Conservation (phyloP, 306 rosid species). For the Canavalia gladiata region DNA sequence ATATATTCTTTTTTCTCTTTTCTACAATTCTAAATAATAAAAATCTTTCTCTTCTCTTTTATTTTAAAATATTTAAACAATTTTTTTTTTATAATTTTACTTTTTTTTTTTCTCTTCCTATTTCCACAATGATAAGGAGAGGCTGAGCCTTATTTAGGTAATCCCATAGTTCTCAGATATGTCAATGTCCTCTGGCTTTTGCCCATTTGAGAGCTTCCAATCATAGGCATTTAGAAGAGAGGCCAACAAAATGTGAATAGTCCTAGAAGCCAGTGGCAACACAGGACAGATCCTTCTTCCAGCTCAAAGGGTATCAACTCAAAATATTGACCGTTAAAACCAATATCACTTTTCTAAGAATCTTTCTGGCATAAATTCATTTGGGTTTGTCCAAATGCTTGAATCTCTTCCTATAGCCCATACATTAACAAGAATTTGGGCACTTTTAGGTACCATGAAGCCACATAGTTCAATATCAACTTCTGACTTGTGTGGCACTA, state of each 20-base stretch:
- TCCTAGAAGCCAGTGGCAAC: conserved; percentile 28
- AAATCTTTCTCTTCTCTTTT: too few relatives aligned
- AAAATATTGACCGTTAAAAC: conserved; percentile 45
- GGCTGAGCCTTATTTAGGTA: conserved; percentile 23
- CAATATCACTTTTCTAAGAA: conserved; percentile 37
- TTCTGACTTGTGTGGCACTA: conserved; percentile 41
- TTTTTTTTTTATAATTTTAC: too few relatives aligned
- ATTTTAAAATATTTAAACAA: too few relatives aligned
- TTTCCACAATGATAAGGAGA: not conserved
- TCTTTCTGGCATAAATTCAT: conserved; percentile 46
- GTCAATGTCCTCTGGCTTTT: conserved; percentile 19
- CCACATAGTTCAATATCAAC: conserved; percentile 23
- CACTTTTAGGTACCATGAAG: conserved; percentile 29
- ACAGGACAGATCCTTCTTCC: conserved; percentile 43
- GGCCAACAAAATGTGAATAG: not conserved
- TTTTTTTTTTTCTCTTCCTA: too few relatives aligned
- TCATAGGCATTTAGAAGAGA: conserved; percentile 36
- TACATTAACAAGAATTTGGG: conserved; percentile 34
- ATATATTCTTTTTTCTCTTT: too few relatives aligned
- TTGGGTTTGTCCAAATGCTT: conserved; percentile 44
- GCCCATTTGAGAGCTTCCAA: conserved; percentile 25
- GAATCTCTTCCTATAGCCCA: conserved; percentile 53
- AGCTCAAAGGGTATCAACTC: conserved; percentile 34
- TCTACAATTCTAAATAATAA: too few relatives aligned
- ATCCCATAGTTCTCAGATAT: conserved; percentile 32